Conservation (phyloP, 345 rosid species). For the Erucastrum elatum region DNA sequence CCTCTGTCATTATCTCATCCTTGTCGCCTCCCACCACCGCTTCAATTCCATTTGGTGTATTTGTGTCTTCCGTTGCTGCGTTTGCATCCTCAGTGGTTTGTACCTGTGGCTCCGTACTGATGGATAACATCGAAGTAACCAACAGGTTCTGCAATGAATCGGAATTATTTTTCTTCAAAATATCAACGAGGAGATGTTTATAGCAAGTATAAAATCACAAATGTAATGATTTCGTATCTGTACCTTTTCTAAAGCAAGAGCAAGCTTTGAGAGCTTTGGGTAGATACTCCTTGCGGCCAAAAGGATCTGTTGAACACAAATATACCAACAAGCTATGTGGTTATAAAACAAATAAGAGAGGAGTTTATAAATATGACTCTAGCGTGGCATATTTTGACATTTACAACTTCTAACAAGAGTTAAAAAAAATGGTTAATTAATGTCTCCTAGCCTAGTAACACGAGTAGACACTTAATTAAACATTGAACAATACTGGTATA, state of each 20-base stretch:
- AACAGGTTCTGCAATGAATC: slow-evolving; percentile 58
- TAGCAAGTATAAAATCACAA: neutral
- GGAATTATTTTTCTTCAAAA: neutral
- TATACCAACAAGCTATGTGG: neutral
- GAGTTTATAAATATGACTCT: neutral
- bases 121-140: slow-evolving; percentile 69
- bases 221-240: neutral
- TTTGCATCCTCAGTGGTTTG: slow-evolving; percentile 36
- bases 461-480: neutral
- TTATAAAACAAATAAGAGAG: neutral
- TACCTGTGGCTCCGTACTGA: slow-evolving; percentile 52
- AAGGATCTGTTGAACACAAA: slow-evolving; percentile 56
- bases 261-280: slow-evolving; percentile 88
- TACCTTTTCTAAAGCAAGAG: slow-evolving; percentile 94
- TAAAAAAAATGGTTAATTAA: neutral
- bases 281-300: slow-evolving; percentile 74
- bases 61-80: slow-evolving; percentile 39
- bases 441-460: neutral
- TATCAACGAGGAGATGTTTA: neutral
- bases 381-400: slow-evolving; percentile 5
- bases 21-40: slow-evolving; percentile 48
- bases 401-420: neutral
- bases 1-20: slow-evolving; percentile 75
- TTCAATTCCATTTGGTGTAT: slow-evolving; percentile 63
- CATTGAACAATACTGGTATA: neutral